Conservation (phyloP, 768 basidiomycete species). For the Ramaria rubella region DNA sequence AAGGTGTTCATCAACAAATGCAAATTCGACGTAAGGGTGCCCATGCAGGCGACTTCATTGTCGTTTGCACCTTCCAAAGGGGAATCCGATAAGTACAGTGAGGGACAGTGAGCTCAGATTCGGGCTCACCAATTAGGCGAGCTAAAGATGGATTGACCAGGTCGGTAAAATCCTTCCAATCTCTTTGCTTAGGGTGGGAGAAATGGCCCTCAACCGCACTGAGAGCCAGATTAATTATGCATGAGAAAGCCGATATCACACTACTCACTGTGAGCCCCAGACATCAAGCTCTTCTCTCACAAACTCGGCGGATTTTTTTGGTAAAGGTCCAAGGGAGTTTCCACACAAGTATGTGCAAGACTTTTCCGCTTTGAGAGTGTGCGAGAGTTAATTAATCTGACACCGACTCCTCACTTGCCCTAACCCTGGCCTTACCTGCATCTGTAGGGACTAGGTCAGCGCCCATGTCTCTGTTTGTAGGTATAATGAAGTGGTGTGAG, state of each 20-base stretch:
- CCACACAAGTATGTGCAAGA: conserved; percentile 86
- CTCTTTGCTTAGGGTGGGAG: conserved; percentile 73
- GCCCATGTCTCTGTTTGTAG: conserved; percentile 46
- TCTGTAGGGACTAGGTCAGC: conserved; percentile 27
- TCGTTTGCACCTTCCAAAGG: conserved; percentile 64
- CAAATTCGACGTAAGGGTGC: conserved; percentile 89
- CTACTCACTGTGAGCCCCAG: conserved; percentile 58
- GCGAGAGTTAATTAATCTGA: neutral
- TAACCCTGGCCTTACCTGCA: conserved; percentile 9
- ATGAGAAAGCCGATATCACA: neutral
- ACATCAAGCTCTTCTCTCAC: conserved; percentile 77
- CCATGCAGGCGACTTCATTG: conserved; percentile 92
- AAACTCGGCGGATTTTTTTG: conserved; percentile 63
- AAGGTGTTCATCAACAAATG: conserved; percentile 94
- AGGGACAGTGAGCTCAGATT: neutral
- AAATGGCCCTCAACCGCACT: conserved; percentile 90
- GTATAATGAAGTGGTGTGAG: conserved; percentile 20
- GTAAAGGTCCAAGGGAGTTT: conserved; percentile 85
- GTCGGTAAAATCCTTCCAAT: conserved; percentile 77
- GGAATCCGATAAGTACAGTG: neutral
- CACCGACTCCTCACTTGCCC: neutral
- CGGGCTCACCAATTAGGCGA: conserved; percentile 66
- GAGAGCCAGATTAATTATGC: neutral
- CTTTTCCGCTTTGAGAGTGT: conserved; percentile 35
- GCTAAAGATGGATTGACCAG: conserved; percentile 69